Evolutionary conservation across 352 stramenopile species (phyloP), one percentile per base, ranked within the genome.

Genomic region (Phytophthora hibernalis): DNA sequence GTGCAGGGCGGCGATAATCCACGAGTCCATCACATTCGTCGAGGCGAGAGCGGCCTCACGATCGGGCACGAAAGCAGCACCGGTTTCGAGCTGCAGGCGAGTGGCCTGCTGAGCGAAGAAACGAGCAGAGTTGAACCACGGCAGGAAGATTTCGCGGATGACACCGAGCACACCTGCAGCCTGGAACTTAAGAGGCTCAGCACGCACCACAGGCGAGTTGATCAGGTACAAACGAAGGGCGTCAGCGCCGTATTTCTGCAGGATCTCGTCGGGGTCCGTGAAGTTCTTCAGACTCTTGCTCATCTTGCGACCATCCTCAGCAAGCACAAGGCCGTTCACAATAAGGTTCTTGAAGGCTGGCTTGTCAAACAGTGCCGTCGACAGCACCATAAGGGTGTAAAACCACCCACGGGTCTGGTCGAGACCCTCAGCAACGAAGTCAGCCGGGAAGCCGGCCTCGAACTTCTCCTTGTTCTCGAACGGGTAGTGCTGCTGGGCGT

Each of bases 361-460:
- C 76, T 99, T 97, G 81, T 99, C 97, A 71, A 99, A 99, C 6
- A 99, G 87, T 20, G 97, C 97, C 24, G 98, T 99, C 6, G 96
- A 98, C 15, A 99, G 83, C 33, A 99, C 97, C 97, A 99, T 99
- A 6, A 99, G 85, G 10, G 98, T 99, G 84, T 99, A 99, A 85
- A 99, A 99, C 98, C 98, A 99, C 38, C 98, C 98, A 74, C 98
- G 95, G 12, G 98, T 99, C 80, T 99, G 98, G 82, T 99, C 98
- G 13, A 99, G 90, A 20, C 98, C 98, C 83, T 99, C 98, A 21
- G 98, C 98, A 68, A 99, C 98, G 58, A 99, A 99, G 74, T 99
- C 97, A 16, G 98, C 98, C 0, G 98, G 98, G 76, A 99, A 99
- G 52, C 88, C 89, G 0, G 90, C 83, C 70, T 99, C 91, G 70